Evolutionary conservation across 352 stramenopile genomes (phyloP), one percentile per base, ranked within the genome.

Genomic region (Albugo laibachii): DNA sequence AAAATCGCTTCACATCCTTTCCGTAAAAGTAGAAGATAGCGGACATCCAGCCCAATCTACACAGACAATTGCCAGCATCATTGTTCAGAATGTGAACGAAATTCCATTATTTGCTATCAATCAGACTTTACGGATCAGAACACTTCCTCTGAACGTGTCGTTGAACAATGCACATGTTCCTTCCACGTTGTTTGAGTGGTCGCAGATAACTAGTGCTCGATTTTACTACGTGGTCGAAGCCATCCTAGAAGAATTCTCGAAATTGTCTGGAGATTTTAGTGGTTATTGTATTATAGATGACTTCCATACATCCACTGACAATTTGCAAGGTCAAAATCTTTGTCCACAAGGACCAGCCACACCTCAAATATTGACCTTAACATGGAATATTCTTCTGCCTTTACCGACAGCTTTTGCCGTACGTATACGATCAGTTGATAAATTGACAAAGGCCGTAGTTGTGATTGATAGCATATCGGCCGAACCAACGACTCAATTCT

Each of bases 81-180:
- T 20, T 4, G 45, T 75, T 45, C 14, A 40, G 2, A 59, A 80
- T 41, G 48, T 69, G 12, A 80, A 77, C 20, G 68, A 80, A 41
- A 8, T 24, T 8, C 38, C 38, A 24, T 24, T 43, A 24, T 43
- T 43, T 8, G 16, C 20, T 19, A 31, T 31, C 24, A 31, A 31
- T 8, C 24, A 31, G 24, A 31, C 24, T 31, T 31, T 31, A 31
- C 24, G 24, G 3, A 31, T 31, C 24, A 31, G 24, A 8, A 31
- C 24, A 31, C 20, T 43, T 10, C 38, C 38, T 19, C 16, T 24
- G 3, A 24, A 43, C 20, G 38, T 43, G 8, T 43, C 38, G 3
- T 19, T 19, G 20, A 43, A 24, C 16, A 24, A 24, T 8, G 38
- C 8, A 19, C 8, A 43, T 43, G 38, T 24, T 43, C 20, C 38